Conservation (phyloP, 2,329 filamentous ascomycete genomes). For the Penicillium sp. region DNA sequence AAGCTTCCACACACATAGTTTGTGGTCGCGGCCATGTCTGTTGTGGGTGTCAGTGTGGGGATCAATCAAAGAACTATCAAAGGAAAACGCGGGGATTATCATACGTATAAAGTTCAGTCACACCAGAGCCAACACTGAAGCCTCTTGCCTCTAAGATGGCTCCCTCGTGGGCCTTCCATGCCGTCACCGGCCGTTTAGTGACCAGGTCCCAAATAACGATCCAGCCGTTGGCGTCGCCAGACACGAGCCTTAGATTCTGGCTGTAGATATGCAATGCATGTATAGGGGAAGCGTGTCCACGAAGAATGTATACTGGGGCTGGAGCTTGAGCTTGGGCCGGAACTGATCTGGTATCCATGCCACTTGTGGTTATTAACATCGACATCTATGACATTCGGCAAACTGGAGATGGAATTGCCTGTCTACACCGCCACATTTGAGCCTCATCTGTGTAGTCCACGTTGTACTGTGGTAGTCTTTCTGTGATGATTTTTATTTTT, state of each 20-base stretch:
- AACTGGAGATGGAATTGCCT: slow-evolving; percentile 4
- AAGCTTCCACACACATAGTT: slow-evolving; percentile 80
- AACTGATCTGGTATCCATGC: slow-evolving; percentile 10
- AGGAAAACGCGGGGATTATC: slow-evolving; percentile 34
- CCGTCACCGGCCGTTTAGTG: slow-evolving; percentile 74
- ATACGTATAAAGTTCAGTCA: slow-evolving; percentile 79
- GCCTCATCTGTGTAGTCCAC: too few relatives aligned
- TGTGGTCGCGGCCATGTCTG: slow-evolving; percentile 89
- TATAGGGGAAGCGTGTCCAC: slow-evolving; percentile 79
- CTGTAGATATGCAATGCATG: slow-evolving; percentile 73
- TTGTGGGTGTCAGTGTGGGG: slow-evolving; percentile 13
- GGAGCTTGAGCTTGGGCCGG: slow-evolving; percentile 44
- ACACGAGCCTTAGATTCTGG: slow-evolving; percentile 72
- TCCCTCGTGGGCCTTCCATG: slow-evolving; percentile 81
- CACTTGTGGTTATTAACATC: not conserved
- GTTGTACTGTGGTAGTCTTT: too few relatives aligned
- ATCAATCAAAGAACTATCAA: not conserved
- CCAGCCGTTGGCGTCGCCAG: slow-evolving; percentile 88
- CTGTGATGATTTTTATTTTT: too few relatives aligned
- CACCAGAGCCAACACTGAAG: slow-evolving; percentile 50
- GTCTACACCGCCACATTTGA: slow-evolving; percentile 9
- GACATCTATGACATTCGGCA: not conserved
- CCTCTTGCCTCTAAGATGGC: slow-evolving; percentile 71
- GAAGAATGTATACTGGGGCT: slow-evolving; percentile 68
- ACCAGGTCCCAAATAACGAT: slow-evolving; percentile 81